A percentile compares a stretch with the other conserved stretches of the same genome.
Conservation (phyloP, 352 stramenopile genomes). For the Phytophthora meadii region DNA sequence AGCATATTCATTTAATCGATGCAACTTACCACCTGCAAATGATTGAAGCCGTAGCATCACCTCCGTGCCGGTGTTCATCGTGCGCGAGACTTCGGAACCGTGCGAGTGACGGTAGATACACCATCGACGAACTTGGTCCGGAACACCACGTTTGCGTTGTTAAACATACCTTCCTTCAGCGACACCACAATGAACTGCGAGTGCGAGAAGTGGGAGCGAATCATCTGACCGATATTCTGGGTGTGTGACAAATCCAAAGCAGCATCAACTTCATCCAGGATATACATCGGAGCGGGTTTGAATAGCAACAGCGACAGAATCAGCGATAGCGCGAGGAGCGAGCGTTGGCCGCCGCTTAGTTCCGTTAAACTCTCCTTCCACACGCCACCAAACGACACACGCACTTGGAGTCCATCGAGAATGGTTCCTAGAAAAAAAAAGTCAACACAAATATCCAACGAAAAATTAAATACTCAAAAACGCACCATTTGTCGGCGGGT, state of each 20-base stretch:
- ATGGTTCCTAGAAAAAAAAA: slow-evolving; percentile 65
- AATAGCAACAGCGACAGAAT: slow-evolving; percentile 99
- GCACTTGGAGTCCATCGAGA: slow-evolving; percentile 97
- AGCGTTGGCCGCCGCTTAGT: slow-evolving; percentile 98
- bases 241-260: slow-evolving; percentile 99
- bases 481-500: slow-evolving; percentile 92
- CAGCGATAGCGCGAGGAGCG: slow-evolving; percentile 98
- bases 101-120: slow-evolving; percentile 98
- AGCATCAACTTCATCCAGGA: slow-evolving; percentile 99
- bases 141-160: slow-evolving; percentile 99
- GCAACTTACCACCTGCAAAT: slow-evolving; percentile 16
- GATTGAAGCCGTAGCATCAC: not conserved
- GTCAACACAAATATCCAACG: slow-evolving; percentile 6
- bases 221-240: slow-evolving; percentile 99
- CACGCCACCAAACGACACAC: slow-evolving; percentile 98
- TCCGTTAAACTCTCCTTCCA: slow-evolving; percentile 99
- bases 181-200: slow-evolving; percentile 99
- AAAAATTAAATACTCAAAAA: not conserved
- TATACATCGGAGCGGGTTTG: slow-evolving; percentile 99
- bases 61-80: slow-evolving; percentile 24
- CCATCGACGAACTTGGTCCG: slow-evolving; percentile 99
- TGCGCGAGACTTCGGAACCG: slow-evolving; percentile 72
- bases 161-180: slow-evolving; percentile 99
- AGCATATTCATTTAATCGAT: slow-evolving; percentile 23
- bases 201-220: slow-evolving; percentile 98